phyloP scores from a whole-genome alignment of 2,329 filamentous ascomycete species.

The Paecilomyces dactylethromorphus region DNA sequence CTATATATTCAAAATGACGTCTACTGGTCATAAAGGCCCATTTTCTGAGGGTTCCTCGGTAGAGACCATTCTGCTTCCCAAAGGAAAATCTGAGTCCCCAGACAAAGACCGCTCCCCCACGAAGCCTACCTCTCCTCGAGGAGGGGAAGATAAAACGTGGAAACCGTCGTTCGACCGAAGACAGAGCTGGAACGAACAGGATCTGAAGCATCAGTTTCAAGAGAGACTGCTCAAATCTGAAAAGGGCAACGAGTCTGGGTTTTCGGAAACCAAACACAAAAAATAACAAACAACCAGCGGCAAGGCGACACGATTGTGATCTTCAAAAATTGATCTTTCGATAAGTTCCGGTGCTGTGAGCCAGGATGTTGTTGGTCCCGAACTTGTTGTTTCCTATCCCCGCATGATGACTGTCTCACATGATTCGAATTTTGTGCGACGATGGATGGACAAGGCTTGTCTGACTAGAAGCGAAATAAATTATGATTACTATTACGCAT shows the following conservation, averaged over 20 bases:
- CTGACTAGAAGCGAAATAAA: background rate
- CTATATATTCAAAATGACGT: constrained; percentile 1
- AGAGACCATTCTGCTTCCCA: constrained; percentile 6
- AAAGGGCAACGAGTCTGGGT: constrained; percentile 48
- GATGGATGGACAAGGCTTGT: background rate
- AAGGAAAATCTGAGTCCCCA: background rate
- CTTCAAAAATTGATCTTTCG: background rate
- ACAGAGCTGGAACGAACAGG: constrained; percentile 36
- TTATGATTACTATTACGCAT: background rate
- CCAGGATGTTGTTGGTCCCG: background rate
- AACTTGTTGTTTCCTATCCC: background rate
- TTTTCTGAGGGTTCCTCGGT: constrained; percentile 3
- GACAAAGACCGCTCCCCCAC: background rate
- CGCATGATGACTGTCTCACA: background rate
- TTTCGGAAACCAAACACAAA: constrained; percentile 44
- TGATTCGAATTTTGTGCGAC: background rate
- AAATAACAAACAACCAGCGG: background rate
- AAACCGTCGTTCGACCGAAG: constrained; percentile 20
- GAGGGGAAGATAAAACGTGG: constrained; percentile 17
- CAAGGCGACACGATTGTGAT: background rate
- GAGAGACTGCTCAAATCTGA: constrained; percentile 24
- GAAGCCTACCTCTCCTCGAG: background rate
- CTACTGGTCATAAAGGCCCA: constrained; percentile 6
- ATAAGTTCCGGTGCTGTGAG: background rate
- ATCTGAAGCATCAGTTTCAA: constrained; percentile 54